Conservation (phyloP, 306 rosid genomes). For the Phaseolus lunatus region DNA sequence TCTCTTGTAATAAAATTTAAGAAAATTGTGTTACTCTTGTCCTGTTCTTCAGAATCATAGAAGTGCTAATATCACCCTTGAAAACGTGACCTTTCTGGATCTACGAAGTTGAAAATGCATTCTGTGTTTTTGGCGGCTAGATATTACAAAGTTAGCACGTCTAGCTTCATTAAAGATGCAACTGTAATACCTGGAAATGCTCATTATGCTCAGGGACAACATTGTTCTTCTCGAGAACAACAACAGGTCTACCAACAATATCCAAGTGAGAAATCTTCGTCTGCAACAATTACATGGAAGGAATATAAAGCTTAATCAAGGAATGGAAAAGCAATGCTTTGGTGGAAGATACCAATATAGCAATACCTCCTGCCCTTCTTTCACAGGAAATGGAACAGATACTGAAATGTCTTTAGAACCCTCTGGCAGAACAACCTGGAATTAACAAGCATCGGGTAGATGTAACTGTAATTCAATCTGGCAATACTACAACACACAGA, state of each 20-base stretch:
- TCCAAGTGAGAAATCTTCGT: constrained; percentile 95
- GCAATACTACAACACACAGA: constrained; percentile 4
- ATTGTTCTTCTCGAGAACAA: constrained; percentile 84
- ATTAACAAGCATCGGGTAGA: constrained; percentile 43
- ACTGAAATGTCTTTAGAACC: constrained; percentile 81
- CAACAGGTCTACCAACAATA: constrained; percentile 92
- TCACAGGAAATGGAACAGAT: constrained; percentile 79
- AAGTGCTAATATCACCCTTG: background rate
- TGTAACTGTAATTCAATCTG: constrained; percentile 35
- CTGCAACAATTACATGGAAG: constrained; percentile 58
- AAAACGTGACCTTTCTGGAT: constrained; percentile 2
- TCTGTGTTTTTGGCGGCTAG: background rate
- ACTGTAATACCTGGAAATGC: constrained; percentile 78
- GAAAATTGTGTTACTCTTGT: background rate
- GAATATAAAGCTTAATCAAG: constrained; percentile 41
- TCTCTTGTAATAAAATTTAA: background rate
- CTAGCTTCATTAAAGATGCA: constrained; percentile 25
- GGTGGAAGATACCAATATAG: constrained; percentile 14
- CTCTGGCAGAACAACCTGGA: constrained; percentile 98
- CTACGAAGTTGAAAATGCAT: constrained; percentile 22
- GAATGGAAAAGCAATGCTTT: constrained; percentile 29
- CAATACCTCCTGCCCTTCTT: constrained; percentile 81
- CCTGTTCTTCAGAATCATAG: constrained; percentile 1
- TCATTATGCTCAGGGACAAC: constrained; percentile 94
- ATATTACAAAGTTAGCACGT: constrained; percentile 15